These are phyloP conservation scores for Clausena lansium DNA, from an alignment of 345 rosid species.

Conservation along the genomic window DNA sequence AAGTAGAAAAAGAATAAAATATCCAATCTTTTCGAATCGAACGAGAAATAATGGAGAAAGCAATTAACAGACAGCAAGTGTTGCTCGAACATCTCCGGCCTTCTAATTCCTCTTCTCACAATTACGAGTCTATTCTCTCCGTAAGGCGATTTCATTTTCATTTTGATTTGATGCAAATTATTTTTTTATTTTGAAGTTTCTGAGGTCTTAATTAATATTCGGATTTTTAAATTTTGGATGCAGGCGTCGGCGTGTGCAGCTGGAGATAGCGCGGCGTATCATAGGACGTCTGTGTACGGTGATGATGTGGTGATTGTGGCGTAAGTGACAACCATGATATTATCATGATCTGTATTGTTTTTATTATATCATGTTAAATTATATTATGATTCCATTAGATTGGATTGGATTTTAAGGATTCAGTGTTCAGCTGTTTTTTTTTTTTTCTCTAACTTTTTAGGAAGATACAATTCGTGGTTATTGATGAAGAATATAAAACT, in stretches of 20 bases:
- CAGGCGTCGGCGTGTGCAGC: conserved; percentile 80
- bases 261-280: conserved; percentile 93
- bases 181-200: no score
- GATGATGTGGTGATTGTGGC: conserved; percentile 92
- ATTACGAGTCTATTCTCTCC: conserved; percentile 53
- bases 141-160: conserved; percentile 36
- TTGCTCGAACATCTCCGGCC: conserved; percentile 90
- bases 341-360: background rate
- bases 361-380: background rate
- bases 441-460: no score
- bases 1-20: no score
- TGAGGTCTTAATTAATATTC: background rate
- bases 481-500: no score
- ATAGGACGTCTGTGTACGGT: conserved; percentile 65
- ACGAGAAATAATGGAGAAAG: conserved; percentile 65
- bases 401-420: no score
- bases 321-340: conserved; percentile 38
- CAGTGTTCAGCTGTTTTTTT: no score
- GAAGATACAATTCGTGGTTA: no score
- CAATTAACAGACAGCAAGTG: conserved; percentile 77
- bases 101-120: conserved; percentile 49
- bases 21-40: no score
- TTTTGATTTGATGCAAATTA: background rate
- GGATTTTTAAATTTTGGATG: background rate
- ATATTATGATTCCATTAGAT: background rate